phyloP scores from a whole-genome alignment of 495 filamentous ascomycete species.

The Parachaetomium inaequale region DNA sequence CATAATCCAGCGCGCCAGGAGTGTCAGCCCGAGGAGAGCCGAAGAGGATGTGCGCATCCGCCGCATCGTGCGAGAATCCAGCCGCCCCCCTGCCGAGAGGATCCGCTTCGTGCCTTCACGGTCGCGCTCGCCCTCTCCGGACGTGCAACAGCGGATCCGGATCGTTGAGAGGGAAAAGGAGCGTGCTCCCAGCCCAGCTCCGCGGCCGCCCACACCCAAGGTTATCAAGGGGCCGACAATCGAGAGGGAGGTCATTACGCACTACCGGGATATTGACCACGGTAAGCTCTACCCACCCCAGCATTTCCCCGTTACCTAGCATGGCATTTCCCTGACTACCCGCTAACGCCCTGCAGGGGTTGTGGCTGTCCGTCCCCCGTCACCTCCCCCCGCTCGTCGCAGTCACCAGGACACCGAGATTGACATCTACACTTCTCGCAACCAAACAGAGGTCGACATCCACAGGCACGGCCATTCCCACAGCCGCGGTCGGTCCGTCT shows the following conservation, averaged over 20 bases:
- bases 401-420: constrained; percentile 49
- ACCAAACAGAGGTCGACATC: constrained; percentile 51
- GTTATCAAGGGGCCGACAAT: constrained; percentile 65
- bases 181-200: constrained; percentile 40
- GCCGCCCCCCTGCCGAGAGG: constrained; percentile 29
- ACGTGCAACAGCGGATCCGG: constrained; percentile 38
- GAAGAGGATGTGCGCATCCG: constrained; percentile 33
- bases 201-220: constrained; percentile 49
- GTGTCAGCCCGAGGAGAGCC: constrained; percentile 31
- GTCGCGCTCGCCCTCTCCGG: constrained; percentile 43
- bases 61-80: constrained; percentile 29
- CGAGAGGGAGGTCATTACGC: constrained; percentile 77
- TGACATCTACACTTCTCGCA: constrained; percentile 48
- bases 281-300: constrained; percentile 47
- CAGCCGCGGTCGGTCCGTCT: constrained; percentile 33
- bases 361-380: constrained; percentile 42
- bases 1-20: constrained; percentile 32
- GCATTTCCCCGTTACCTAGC: neutral
- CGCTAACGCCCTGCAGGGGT: constrained; percentile 36
- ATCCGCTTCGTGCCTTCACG: constrained; percentile 42
- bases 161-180: constrained; percentile 44
- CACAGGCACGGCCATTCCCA: constrained; percentile 35
- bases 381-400: constrained; percentile 44
- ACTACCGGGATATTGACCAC: constrained; percentile 85
- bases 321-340: neutral